These are phyloP conservation scores for Hypoxylon sp. DNA, from an alignment of 2,329 filamentous ascomycete genomes.

Conservation along the genomic window DNA sequence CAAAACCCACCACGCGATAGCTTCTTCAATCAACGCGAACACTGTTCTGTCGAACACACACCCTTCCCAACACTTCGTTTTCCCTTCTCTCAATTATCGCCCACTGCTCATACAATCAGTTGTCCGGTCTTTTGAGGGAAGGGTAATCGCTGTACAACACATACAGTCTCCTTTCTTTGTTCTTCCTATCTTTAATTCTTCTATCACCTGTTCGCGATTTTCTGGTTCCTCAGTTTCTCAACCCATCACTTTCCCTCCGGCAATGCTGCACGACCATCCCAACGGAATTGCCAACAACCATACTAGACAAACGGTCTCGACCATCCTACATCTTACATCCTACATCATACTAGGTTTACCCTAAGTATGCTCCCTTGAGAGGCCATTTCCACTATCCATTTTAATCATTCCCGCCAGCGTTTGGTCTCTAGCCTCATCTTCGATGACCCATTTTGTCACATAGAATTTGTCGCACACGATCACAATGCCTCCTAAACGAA, in stretches of 20 bases:
- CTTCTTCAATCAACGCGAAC: constrained; percentile 43
- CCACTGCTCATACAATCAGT: constrained; percentile 33
- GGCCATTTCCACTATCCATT: constrained; percentile 35
- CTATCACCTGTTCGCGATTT: constrained; percentile 27
- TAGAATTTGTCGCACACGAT: constrained; percentile 38
- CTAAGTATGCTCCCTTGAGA: constrained; percentile 46
- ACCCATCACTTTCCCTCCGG: constrained; percentile 20
- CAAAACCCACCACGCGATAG: constrained; percentile 51
- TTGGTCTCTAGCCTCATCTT: constrained; percentile 33
- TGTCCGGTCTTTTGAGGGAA: constrained; percentile 44
- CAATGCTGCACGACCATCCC: constrained; percentile 19
- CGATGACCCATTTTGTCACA: constrained; percentile 49
- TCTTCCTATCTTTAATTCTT: constrained; percentile 34
- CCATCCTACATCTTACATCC: constrained; percentile 18
- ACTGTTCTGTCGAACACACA: constrained; percentile 19
- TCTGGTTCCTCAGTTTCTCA: constrained; percentile 31
- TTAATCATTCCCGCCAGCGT: constrained; percentile 40
- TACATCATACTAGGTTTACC: constrained; percentile 23
- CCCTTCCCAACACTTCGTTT: constrained; percentile 33
- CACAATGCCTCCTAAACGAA: constrained; percentile 72
- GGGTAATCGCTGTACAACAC: constrained; percentile 49
- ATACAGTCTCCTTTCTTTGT: constrained; percentile 46
- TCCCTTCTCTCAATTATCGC: constrained; percentile 33
- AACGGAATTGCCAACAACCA: constrained; percentile 4
- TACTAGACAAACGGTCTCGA: background rate